phyloP scores from a whole-genome alignment of 1,139 yeast genomes.

The Magnusiomyces starmeri region DNA sequence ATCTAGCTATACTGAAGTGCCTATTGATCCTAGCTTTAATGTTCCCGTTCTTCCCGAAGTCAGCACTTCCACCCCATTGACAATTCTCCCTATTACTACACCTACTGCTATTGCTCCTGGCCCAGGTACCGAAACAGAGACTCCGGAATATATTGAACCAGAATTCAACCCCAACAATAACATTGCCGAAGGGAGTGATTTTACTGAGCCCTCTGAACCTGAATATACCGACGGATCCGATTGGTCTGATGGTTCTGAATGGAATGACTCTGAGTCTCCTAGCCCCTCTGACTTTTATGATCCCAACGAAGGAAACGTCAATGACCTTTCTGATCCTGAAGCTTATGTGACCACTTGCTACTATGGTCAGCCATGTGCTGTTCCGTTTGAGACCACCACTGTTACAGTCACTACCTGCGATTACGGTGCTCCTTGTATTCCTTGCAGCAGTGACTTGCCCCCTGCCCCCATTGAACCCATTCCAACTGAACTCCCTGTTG shows the following conservation, averaged over 20 bases:
- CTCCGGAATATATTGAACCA: background rate
- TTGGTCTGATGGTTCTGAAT: background rate
- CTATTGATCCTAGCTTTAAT: too few species aligned
- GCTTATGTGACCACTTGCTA: background rate
- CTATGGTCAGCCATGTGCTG: constrained; percentile 5
- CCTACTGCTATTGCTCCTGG: too few species aligned
- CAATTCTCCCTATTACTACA: too few species aligned
- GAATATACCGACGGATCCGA: too few species aligned
- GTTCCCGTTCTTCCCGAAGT: too few species aligned
- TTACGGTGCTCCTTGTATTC: background rate
- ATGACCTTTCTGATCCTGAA: background rate
- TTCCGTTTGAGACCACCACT: constrained; percentile 7
- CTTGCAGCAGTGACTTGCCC: background rate
- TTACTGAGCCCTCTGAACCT: too few species aligned
- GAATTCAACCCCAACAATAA: background rate
- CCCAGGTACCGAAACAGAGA: background rate
- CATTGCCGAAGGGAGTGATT: background rate
- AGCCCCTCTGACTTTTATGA: background rate
- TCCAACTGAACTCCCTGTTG: background rate
- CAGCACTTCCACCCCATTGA: too few species aligned
- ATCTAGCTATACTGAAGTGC: too few species aligned
- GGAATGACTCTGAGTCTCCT: background rate
- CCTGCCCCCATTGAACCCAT: background rate
- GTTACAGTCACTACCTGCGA: constrained; percentile 2
- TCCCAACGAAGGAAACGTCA: background rate